These are phyloP conservation scores for Sclerotinia trifoliorum DNA, from an alignment of 2,329 filamentous ascomycete genomes.

Conservation along the genomic window DNA sequence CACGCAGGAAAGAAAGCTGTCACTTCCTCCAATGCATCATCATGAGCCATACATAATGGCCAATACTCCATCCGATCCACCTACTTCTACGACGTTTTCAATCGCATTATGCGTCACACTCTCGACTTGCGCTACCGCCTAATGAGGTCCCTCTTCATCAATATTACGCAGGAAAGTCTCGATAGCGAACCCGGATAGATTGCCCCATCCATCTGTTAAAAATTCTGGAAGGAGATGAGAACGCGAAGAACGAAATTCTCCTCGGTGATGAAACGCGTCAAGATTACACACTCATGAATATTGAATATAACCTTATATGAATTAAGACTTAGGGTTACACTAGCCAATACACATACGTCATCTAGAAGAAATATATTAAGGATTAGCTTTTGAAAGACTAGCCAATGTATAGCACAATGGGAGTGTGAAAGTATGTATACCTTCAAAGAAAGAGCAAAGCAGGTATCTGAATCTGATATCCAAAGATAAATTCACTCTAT, in stretches of 20 bases:
- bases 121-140: slow-evolving; percentile 32
- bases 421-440: too few species aligned
- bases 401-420: too few species aligned
- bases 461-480: not conserved
- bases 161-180: slow-evolving; percentile 42
- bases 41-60: slow-evolving; percentile 48
- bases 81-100: slow-evolving; percentile 47
- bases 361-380: too few species aligned
- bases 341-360: slow-evolving; percentile 45
- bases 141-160: slow-evolving; percentile 38
- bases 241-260: slow-evolving; percentile 46
- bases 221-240: slow-evolving; percentile 43
- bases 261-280: slow-evolving; percentile 44
- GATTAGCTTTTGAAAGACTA: too few species aligned
- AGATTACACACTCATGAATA: slow-evolving; percentile 42
- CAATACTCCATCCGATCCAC: slow-evolving; percentile 47
- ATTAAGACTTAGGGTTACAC: slow-evolving; percentile 37
- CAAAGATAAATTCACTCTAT: not conserved
- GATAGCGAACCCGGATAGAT: slow-evolving; percentile 44
- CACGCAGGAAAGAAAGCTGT: slow-evolving; percentile 51
- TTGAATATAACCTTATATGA: slow-evolving; percentile 39
- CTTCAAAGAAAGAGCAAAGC: too few species aligned
- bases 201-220: slow-evolving; percentile 32
- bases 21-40: slow-evolving; percentile 44
- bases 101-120: slow-evolving; percentile 40